Percentiles rank a stretch among this genome's conserved stretches.
These are phyloP conservation scores for Noccaea caerulescens DNA, from an alignment of 345 rosid genomes.

Conservation along the genomic window DNA sequence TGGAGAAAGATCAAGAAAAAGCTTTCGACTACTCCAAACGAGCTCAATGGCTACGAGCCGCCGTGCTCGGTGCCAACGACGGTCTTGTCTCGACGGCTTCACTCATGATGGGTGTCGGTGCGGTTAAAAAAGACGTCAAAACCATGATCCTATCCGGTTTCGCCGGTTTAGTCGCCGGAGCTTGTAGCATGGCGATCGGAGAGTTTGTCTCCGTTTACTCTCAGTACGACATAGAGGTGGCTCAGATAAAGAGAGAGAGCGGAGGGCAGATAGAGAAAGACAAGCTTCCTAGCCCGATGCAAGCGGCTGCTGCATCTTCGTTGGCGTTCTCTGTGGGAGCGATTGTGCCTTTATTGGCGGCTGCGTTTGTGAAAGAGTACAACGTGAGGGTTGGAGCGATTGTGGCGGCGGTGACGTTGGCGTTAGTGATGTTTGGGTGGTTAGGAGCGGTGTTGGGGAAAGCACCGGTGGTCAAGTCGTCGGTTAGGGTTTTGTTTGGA, in stretches of 20 bases:
- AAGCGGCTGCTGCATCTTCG: conserved; percentile 87
- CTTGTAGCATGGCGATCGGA: conserved; percentile 96
- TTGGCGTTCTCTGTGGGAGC: conserved; percentile 81
- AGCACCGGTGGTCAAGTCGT: conserved; percentile 57
- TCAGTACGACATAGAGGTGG: conserved; percentile 77
- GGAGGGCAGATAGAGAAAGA: conserved; percentile 38
- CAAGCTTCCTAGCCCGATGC: conserved; percentile 71
- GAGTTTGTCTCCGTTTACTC: conserved; percentile 92
- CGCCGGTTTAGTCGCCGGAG: conserved; percentile 88
- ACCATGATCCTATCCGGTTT: conserved; percentile 85
- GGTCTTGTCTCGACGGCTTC: conserved; percentile 90
- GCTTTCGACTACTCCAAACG: conserved; percentile 74
- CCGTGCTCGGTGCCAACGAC: conserved; percentile 89
- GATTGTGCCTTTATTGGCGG: conserved; percentile 78
- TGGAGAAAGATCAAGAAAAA: conserved; percentile 45
- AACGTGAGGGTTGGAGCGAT: conserved; percentile 65
- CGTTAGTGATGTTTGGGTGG: conserved; percentile 70
- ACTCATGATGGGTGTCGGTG: conserved; percentile 90
- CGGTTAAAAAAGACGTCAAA: conserved; percentile 76
- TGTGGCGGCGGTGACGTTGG: conserved; percentile 60
- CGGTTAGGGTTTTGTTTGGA: conserved; percentile 76
- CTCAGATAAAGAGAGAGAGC: conserved; percentile 65
- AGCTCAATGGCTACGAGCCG: conserved; percentile 93
- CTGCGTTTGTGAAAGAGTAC: conserved; percentile 67
- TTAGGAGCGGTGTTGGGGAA: conserved; percentile 79